These are phyloP conservation scores for Penicillium canescens DNA, from an alignment of 495 filamentous ascomycete species.

Conservation along the genomic window DNA sequence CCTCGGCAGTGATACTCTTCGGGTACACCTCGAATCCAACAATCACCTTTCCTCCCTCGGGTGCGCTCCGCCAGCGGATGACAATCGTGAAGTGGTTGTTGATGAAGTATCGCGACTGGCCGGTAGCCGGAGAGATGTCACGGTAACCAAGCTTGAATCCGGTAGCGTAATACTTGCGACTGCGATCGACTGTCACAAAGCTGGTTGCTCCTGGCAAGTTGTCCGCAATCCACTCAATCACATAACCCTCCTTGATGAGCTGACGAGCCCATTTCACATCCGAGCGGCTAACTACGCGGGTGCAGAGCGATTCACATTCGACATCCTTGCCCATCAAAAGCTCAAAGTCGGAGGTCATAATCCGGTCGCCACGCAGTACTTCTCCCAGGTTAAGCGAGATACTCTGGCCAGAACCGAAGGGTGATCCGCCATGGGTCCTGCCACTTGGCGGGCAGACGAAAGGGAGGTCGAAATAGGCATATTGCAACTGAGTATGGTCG, in stretches of 20 bases:
- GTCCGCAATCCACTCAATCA: constrained; percentile 95
- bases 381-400: constrained; percentile 91
- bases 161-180: constrained; percentile 86
- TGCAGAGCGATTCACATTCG: constrained; percentile 76
- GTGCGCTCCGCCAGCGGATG: constrained; percentile 77
- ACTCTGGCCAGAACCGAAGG: constrained; percentile 76
- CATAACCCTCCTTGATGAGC: constrained; percentile 80
- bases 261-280: constrained; percentile 71
- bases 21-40: constrained; percentile 93
- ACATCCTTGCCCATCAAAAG: constrained; percentile 78
- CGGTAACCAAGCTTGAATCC: constrained; percentile 92
- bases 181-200: constrained; percentile 88
- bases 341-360: constrained; percentile 86
- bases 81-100: constrained; percentile 93
- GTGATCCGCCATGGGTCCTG: constrained; percentile 63
- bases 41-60: constrained; percentile 77
- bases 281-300: constrained; percentile 58
- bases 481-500: constrained; percentile 88
- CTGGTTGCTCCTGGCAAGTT: constrained; percentile 91
- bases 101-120: constrained; percentile 70
- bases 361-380: constrained; percentile 87
- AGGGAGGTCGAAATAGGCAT: constrained; percentile 90
- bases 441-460: constrained; percentile 87
- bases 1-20: constrained; percentile 72
- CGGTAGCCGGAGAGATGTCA: constrained; percentile 61